Conservation (phyloP, 257 asterid genomes). For the Ocimum tenuiflorum region DNA sequence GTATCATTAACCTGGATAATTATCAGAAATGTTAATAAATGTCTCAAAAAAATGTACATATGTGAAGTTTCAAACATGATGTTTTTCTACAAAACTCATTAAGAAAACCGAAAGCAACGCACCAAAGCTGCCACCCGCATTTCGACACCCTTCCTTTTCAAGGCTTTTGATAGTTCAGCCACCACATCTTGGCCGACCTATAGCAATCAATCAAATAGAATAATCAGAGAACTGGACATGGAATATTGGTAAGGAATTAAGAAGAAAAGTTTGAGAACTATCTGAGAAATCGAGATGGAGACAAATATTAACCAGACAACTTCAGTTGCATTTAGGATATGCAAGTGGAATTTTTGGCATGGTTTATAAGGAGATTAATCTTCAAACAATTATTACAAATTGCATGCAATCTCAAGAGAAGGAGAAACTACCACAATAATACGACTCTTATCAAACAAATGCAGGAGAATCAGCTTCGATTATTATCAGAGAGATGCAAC, state of each 20-base stretch:
- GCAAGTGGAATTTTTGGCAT: background rate
- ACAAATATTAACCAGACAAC: background rate
- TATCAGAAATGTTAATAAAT: background rate
- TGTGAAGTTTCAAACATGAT: background rate
- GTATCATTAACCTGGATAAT: conserved; percentile 72
- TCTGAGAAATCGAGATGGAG: no score
- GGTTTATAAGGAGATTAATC: background rate
- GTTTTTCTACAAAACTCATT: background rate
- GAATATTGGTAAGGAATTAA: background rate
- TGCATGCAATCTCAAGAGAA: no score
- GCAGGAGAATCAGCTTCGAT: no score
- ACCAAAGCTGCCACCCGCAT: conserved; percentile 88
- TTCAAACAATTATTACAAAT: no score
- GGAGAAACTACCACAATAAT: no score
- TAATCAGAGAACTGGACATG: background rate
- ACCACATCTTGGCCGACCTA: conserved; percentile 89
- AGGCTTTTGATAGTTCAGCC: conserved; percentile 65
- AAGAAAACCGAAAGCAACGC: conserved; percentile 21
- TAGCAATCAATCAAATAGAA: background rate
- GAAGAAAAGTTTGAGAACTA: no score
- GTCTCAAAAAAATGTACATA: no score
- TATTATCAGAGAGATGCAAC: no score
- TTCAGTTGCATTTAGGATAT: background rate
- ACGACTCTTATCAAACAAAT: no score
- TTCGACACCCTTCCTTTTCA: conserved; percentile 63